These are phyloP conservation scores for Seiridium unicorne DNA, from an alignment of 2,329 filamentous ascomycete genomes.

Conservation along the genomic window DNA sequence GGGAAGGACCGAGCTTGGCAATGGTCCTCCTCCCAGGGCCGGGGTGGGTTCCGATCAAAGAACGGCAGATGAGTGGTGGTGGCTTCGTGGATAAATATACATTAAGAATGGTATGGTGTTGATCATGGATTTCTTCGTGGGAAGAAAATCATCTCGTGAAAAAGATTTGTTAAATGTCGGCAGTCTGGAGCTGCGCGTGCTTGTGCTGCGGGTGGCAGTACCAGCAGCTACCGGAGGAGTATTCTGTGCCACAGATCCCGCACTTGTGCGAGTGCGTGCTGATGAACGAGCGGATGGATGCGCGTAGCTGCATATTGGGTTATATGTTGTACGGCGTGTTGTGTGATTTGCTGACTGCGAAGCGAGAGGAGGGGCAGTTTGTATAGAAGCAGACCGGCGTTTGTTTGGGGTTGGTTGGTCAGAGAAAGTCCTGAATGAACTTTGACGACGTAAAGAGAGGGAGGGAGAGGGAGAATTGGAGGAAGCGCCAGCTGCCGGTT, in stretches of 20 bases:
- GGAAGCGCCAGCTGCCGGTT: not conserved
- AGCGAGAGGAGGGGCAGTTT: not conserved
- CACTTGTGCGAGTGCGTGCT: constrained; percentile 30
- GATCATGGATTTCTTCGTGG: not conserved
- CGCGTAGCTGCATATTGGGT: constrained; percentile 1
- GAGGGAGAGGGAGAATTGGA: not conserved
- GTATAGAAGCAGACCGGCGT: not conserved
- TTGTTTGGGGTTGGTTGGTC: not conserved
- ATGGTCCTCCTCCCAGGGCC: not conserved
- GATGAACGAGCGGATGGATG: constrained; percentile 13
- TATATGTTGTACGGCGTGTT: not conserved
- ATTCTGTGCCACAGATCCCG: constrained; percentile 33
- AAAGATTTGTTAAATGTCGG: not conserved
- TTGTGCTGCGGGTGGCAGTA: constrained; percentile 33
- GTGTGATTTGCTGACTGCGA: not conserved
- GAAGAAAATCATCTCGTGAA: not conserved
- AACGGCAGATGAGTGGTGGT: not conserved
- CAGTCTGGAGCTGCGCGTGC: constrained; percentile 10
- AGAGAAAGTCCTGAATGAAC: not conserved
- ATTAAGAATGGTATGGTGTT: constrained; percentile 2
- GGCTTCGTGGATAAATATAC: not conserved
- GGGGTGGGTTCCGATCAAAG: not conserved
- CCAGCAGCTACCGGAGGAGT: constrained; percentile 32
- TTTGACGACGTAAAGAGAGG: not conserved
- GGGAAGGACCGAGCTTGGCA: not conserved